phyloP scores from a whole-genome alignment of 2,329 filamentous ascomycete genomes.

The Blumeria hordei region DNA sequence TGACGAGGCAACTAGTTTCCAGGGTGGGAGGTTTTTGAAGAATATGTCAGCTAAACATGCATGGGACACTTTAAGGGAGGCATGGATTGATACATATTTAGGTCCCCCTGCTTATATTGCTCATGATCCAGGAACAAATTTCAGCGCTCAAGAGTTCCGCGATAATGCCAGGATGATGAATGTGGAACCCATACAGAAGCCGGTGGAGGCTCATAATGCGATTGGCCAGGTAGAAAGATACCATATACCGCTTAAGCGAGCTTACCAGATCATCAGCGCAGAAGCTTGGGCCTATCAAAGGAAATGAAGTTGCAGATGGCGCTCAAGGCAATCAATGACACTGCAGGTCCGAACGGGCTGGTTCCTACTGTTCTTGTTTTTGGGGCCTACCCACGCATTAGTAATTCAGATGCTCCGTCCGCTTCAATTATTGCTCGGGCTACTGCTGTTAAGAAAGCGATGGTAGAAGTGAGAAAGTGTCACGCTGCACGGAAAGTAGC shows the following conservation, averaged over 20 bases:
- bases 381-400: not conserved
- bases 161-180: not conserved
- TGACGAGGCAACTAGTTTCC: not conserved
- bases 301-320: not conserved
- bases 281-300: not conserved
- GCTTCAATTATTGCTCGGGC: not conserved
- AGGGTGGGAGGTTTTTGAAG: conserved; percentile 1
- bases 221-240: not conserved
- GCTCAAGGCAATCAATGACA: not conserved
- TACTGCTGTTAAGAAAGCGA: not conserved
- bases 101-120: not conserved
- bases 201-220: not conserved
- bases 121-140: conserved; percentile 2
- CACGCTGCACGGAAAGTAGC: not conserved
- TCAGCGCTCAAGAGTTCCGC: conserved; percentile 2
- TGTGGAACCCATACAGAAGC: not conserved
- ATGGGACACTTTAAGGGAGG: conserved; percentile 1
- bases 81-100: conserved; percentile 2
- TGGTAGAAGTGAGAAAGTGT: not conserved
- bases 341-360: not conserved
- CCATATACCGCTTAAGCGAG: not conserved
- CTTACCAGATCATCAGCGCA: not conserved
- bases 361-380: not conserved
- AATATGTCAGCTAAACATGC: not conserved
- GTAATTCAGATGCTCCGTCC: not conserved